Base-by-base conservation (phyloP, 495 filamentous ascomycete species). In the Chaetomium cochliodes region DNA sequence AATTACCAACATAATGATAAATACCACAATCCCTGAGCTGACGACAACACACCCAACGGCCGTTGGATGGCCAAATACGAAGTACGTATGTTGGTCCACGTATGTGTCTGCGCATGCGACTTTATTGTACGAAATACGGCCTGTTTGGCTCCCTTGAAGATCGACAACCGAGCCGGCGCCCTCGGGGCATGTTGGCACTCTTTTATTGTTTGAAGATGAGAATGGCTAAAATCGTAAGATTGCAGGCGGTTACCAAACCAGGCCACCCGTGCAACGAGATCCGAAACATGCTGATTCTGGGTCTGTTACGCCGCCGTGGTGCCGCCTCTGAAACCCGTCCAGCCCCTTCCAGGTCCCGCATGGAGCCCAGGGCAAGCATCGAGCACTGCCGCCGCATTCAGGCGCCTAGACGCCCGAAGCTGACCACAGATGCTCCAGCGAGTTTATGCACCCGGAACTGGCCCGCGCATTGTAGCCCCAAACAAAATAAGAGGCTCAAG, bases 291-390 rank as follows among this genome's bases (percentile, higher is more conserved):
- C 2, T n/a, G 44, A 26, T 41, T 20, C 8, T 47, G 15, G 46
- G 62, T 30, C 62, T 30, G 47, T 28, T 22, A 42, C 33, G 64
- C 50, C 37, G 51, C 58, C 41, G 9, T 57, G 52, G 52, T 44
- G 55, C 62, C n/a, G 53, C 33, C 9, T 53, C 53, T 66, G 65
- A 63, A 66, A 66, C 65, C 23, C 47, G n/a, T 39, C n/a, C 47
- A 60, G 37, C 60, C 54, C 60, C 54, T 63, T 50, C 55, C 28
- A 30, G 28, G 28, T 30, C 28, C 28, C 23, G 12, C 65, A n/a
- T n/a, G n/a, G n/a, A n/a, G n/a, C n/a, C n/a, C n/a, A 51, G 62
- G 59, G 42, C 65, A 52, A 52, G 25, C 30, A 33, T 28, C 41
- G 20, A 39, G 58, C 22, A 53, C 41, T 62, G 56, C 41, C 56